Evolutionary conservation across 225 moss, liverwort and hornwort species (phyloP).

Genomic region (Pseudoscleropodium purum): DNA sequence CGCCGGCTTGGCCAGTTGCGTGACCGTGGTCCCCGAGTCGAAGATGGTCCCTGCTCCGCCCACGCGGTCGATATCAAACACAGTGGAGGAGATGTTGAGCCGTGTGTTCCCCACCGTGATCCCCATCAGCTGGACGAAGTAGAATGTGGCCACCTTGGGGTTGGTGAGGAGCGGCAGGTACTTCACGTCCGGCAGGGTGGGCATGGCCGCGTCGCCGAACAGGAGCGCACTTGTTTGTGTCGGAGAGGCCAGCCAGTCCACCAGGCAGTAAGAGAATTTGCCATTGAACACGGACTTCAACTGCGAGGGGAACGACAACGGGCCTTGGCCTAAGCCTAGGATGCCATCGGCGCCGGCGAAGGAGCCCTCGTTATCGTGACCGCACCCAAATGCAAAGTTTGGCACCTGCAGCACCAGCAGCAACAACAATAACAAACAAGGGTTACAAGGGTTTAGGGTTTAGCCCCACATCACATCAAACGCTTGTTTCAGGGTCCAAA

Average conservation of each 20-base stretch:
- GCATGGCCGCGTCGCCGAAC: constrained; percentile 45
- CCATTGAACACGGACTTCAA: constrained; percentile 33
- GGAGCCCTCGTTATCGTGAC: constrained; percentile 39
- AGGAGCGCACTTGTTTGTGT: constrained; percentile 48
- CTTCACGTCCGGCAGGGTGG: constrained; percentile 18
- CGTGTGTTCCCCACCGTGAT: constrained; percentile 20
- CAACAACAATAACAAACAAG: neutral
- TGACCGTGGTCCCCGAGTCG: constrained; percentile 61
- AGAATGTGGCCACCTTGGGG: constrained; percentile 35
- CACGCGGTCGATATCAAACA: constrained; percentile 34
- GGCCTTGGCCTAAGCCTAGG: constrained; percentile 37
- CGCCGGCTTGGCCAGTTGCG: constrained; percentile 30
- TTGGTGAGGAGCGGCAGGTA: constrained; percentile 28
- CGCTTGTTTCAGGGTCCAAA: neutral
- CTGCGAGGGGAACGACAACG: constrained; percentile 41
- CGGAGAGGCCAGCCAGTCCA: constrained; percentile 39
- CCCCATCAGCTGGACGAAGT: constrained; percentile 36
- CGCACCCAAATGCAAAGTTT: constrained; percentile 52
- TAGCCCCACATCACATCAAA: neutral
- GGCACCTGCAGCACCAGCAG: constrained; percentile 8
- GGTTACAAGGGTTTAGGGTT: neutral
- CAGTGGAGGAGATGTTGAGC: constrained; percentile 35
- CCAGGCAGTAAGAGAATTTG: constrained; percentile 56
- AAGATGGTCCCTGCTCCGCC: constrained; percentile 50
- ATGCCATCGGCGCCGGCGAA: constrained; percentile 54